Percentiles rank a stretch among this genome's conserved stretches.
phyloP scores from a whole-genome alignment of 2,329 filamentous ascomycete species.

The Phyllosticta paracitricarpa region DNA sequence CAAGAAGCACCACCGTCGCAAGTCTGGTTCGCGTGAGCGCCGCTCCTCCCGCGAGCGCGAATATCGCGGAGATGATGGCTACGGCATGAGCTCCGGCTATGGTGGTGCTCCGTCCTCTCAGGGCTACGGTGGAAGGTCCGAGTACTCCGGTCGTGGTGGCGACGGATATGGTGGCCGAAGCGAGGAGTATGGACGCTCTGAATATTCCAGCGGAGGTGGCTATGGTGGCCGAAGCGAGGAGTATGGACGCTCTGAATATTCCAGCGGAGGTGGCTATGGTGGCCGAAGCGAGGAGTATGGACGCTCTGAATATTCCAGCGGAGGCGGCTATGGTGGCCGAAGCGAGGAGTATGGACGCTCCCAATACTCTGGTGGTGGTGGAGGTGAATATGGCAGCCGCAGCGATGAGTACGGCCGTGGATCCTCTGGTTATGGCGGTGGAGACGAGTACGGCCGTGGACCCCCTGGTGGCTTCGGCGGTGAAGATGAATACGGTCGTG shows the following conservation, averaged over 20 bases:
- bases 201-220: slow-evolving; percentile 5
- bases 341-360: not conserved
- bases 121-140: slow-evolving; percentile 3
- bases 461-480: not conserved
- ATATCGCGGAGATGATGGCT: slow-evolving; percentile 11
- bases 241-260: slow-evolving; percentile 2
- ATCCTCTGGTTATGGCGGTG: not conserved
- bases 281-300: not conserved
- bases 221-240: slow-evolving; percentile 14
- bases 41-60: not conserved
- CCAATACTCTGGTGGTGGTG: slow-evolving; percentile 8
- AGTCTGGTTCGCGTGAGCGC: slow-evolving; percentile 10
- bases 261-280: slow-evolving; percentile 6
- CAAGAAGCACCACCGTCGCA: slow-evolving; percentile 6
- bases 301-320: not conserved
- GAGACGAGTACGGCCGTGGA: slow-evolving; percentile 12
- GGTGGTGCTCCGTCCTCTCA: not conserved
- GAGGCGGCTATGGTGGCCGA: slow-evolving; percentile 2
- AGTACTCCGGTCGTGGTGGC: not conserved
- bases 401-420: slow-evolving; percentile 8
- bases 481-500: not conserved
- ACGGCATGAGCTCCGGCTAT: not conserved
- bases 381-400: slow-evolving; percentile 12
- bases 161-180: slow-evolving; percentile 9
- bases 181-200: slow-evolving; percentile 9